Conservation (phyloP, 441 rosid species). For the Biscutella laevigata region DNA sequence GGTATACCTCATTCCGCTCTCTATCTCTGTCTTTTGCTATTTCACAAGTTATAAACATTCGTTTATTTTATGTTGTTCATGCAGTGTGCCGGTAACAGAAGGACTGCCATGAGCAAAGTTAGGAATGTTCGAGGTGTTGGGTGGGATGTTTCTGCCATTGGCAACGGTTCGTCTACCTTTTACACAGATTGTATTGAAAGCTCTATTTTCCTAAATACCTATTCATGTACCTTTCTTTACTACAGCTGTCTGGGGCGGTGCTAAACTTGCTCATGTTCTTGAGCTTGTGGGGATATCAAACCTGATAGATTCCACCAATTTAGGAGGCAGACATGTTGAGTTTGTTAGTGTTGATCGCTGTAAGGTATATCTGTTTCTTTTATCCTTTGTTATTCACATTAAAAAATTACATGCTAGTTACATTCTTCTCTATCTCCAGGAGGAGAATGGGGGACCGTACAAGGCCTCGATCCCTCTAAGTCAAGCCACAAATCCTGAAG, state of each 20-base stretch:
- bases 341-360: constrained; percentile 92
- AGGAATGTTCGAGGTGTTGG: constrained; percentile 85
- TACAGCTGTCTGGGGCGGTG: constrained; percentile 88
- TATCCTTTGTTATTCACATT: not conserved
- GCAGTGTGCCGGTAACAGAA: constrained; percentile 99
- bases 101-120: constrained; percentile 94
- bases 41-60: not conserved
- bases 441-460: constrained; percentile 96
- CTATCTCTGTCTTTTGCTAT: not conserved
- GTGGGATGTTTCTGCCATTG: constrained; percentile 90
- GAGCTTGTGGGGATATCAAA: constrained; percentile 75
- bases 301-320: constrained; percentile 38
- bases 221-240: not conserved
- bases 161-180: constrained; percentile 53
- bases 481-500: constrained; percentile 89
- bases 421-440: constrained; percentile 32
- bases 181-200: not conserved
- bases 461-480: constrained; percentile 87
- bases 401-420: too few species aligned
- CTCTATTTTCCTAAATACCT: not conserved
- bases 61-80: constrained; percentile 7
- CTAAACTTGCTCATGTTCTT: constrained; percentile 78
- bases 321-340: constrained; percentile 85
- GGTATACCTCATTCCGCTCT: constrained; percentile 28
- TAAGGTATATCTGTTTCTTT: constrained; percentile 44